Evolutionary conservation across 306 rosid genomes (phyloP).

Genomic region (Glycine latifolia): DNA sequence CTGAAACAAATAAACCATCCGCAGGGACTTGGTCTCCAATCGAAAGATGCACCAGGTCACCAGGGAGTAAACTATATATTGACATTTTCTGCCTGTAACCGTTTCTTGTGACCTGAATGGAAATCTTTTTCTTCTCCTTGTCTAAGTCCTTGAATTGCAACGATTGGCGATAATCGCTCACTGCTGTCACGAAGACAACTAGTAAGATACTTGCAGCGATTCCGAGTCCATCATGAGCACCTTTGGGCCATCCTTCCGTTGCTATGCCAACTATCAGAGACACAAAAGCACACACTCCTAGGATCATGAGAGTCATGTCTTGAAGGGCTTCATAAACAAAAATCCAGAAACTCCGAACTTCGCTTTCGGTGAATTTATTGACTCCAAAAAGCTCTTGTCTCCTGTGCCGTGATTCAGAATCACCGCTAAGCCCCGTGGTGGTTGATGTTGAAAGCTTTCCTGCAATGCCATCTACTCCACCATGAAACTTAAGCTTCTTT

Average conservation of each 20-base stretch:
- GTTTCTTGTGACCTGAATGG: conserved; percentile 89
- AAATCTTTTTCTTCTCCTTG: conserved; percentile 91
- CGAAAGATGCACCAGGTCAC: conserved; percentile 87
- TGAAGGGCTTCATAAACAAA: conserved; percentile 93
- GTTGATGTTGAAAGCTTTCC: conserved; percentile 74
- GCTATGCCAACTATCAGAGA: conserved; percentile 77
- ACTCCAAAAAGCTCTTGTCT: conserved; percentile 74
- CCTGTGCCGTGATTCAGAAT: conserved; percentile 49
- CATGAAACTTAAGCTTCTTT: conserved; percentile 82
- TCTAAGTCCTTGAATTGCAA: conserved; percentile 93
- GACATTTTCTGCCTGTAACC: conserved; percentile 91
- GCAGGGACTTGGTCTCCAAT: conserved; percentile 97
- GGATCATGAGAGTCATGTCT: conserved; percentile 96
- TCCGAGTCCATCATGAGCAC: conserved; percentile 99
- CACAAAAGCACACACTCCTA: conserved; percentile 84
- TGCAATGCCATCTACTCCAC: conserved; percentile 77
- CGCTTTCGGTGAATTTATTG: conserved; percentile 80
- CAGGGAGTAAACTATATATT: conserved; percentile 82
- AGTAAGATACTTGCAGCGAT: conserved; percentile 88
- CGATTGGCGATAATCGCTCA: conserved; percentile 91
- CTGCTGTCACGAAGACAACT: conserved; percentile 91
- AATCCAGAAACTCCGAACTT: conserved; percentile 73
- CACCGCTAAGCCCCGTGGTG: conserved; percentile 59
- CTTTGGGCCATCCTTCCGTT: conserved; percentile 93
- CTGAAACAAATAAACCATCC: conserved; percentile 83